These are phyloP conservation scores for Haplosporangium sp. DNA, from an alignment of 371 early-diverging fungal species.

Conservation along the genomic window DNA sequence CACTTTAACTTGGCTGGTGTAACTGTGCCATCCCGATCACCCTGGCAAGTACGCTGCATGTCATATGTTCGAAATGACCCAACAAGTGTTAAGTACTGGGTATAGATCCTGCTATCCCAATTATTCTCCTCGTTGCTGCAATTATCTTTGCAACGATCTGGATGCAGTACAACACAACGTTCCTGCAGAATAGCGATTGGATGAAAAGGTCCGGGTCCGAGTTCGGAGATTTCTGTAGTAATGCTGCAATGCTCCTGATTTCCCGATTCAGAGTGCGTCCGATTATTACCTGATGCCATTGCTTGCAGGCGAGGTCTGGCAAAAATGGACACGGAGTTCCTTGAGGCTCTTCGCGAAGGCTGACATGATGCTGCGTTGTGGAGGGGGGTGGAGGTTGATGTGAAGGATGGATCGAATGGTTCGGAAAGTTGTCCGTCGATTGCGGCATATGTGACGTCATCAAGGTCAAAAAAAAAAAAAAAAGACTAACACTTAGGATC, in stretches of 20 bases:
- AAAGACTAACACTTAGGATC: too few species aligned
- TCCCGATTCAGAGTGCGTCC: neutral
- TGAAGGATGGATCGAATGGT: neutral
- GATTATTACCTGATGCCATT: slow-evolving; percentile 81
- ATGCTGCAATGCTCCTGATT: neutral
- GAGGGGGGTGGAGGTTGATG: slow-evolving; percentile 19
- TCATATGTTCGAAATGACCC: too few species aligned
- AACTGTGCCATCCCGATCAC: too few species aligned
- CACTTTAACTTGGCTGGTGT: neutral
- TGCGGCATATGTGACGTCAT: neutral
- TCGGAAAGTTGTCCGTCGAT: neutral
- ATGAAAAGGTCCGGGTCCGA: neutral
- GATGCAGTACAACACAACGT: too few species aligned
- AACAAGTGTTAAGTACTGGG: too few species aligned
- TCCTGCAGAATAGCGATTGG: too few species aligned
- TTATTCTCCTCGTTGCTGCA: too few species aligned
- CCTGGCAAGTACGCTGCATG: too few species aligned
- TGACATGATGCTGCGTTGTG: slow-evolving; percentile 27
- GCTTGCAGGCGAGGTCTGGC: slow-evolving; percentile 87
- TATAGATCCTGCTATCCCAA: too few species aligned
- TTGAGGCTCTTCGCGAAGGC: slow-evolving; percentile 74
- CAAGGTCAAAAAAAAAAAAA: too few species aligned
- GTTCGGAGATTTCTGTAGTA: neutral
- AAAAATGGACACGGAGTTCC: slow-evolving; percentile 93
- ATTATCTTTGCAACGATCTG: too few species aligned